These are phyloP conservation scores for Quercus robur DNA, from an alignment of 306 rosid species.

Conservation along the genomic window DNA sequence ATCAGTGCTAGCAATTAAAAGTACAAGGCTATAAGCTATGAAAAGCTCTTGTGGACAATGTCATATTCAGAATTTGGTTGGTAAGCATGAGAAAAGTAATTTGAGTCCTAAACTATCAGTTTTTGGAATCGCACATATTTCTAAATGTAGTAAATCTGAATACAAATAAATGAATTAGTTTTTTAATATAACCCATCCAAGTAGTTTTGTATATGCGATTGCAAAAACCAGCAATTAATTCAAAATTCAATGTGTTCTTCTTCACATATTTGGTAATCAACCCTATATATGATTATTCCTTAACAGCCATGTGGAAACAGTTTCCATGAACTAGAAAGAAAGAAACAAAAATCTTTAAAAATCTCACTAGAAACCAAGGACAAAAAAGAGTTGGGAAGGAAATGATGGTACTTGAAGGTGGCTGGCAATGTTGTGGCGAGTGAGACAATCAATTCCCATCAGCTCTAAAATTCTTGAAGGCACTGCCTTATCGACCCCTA, in stretches of 20 bases:
- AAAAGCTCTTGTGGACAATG: background rate
- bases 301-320: background rate
- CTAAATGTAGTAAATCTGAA: no score
- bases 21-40: no score
- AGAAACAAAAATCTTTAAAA: background rate
- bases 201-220: background rate
- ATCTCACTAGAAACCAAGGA: background rate
- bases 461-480: slow-evolving; percentile 94
- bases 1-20: background rate
- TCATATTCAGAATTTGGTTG: background rate
- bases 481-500: slow-evolving; percentile 95
- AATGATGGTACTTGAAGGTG: slow-evolving; percentile 73
- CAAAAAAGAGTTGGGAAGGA: background rate
- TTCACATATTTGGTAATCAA: background rate
- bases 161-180: no score
- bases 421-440: slow-evolving; percentile 98
- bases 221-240: background rate
- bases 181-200: background rate
- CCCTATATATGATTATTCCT: background rate
- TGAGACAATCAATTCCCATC: slow-evolving; percentile 92
- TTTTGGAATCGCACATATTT: no score
- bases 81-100: background rate
- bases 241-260: background rate
- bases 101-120: no score
- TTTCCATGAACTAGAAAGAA: background rate